Evolutionary conservation across 495 filamentous ascomycete genomes (phyloP), one percentile per base, ranked within the genome.

Genomic region (Hypoxylon crocopeplum): DNA sequence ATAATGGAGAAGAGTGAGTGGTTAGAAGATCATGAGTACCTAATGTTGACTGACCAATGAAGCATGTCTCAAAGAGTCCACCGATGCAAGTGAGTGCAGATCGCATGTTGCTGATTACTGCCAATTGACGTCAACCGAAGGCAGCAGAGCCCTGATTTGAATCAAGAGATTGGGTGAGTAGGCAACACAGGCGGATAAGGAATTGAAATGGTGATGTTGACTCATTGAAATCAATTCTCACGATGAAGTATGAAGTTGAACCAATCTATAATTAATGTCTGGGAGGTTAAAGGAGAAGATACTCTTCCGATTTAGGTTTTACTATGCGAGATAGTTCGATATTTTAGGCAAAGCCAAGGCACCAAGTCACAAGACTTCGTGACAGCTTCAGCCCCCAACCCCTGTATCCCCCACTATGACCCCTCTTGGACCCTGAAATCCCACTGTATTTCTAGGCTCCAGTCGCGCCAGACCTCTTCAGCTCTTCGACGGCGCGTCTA

Each of bases 311-410:
- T n/a, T n/a, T n/a, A n/a, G n/a, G n/a, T n/a, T 34, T 7, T 2
- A 38, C 10, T 13, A 5, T 17, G 2, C 17, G 13, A 2, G 4
- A 4, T 16, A 40, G 22, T 30, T 12, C n/a, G 22, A 36, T 7
- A 27, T 25, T 29, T 27, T 38, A 55, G 32, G 41, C 24, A 30
- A 22, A 25, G 19, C n/a, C 20, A 21, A 50, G 17, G 37, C 44
- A 20, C 13, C 29, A 57, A 37, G 61, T 59, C 61, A 64, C 61
- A 59, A 56, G 60, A 64, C 60, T 55, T 54, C 60, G 60, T 45
- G 60, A 54, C 38, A 24, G 17, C 40, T 47, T 15, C 32, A 56
- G 41, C 3, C 38, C 10, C 21, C n/a, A 11, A 13, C 19, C 57
- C 48, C 56, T 37, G 16, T 4, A 22, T 27, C 19, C 17, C 34